Conservation (phyloP, 331 rosid species). For the Ulmus americana region DNA sequence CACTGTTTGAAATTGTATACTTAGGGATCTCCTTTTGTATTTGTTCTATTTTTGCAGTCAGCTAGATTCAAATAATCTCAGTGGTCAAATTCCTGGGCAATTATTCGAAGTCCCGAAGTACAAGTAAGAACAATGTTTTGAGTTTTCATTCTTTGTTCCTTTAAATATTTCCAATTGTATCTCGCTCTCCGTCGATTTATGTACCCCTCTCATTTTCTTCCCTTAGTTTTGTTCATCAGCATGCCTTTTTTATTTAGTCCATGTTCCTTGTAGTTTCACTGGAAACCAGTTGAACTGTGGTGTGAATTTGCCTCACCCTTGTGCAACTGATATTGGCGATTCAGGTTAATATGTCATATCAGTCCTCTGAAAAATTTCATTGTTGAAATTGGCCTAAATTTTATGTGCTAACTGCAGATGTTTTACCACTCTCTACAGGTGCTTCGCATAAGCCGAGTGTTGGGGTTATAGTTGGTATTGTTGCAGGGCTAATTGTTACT, state of each 20-base stretch:
- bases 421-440: conserved; percentile 38
- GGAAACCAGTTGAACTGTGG: conserved; percentile 74
- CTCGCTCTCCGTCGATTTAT: background rate
- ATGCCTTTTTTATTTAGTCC: conserved; percentile 6
- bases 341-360: conserved; percentile 46
- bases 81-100: conserved; percentile 62
- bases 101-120: conserved; percentile 49
- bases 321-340: conserved; percentile 38
- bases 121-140: conserved; percentile 51
- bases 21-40: conserved; percentile 14
- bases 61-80: conserved; percentile 64
- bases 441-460: conserved; percentile 43
- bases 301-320: conserved; percentile 31
- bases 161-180: background rate
- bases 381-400: background rate
- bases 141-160: background rate
- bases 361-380: conserved; percentile 1
- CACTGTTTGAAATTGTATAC: background rate
- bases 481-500: conserved; percentile 41
- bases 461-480: conserved; percentile 60
- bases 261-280: conserved; percentile 58
- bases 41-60: conserved; percentile 53
- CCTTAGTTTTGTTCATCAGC: background rate
- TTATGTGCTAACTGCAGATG: conserved; percentile 21
- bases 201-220: background rate